These are phyloP conservation scores for Priceomyces carsonii DNA, from an alignment of 805 yeast species.

Conservation along the genomic window DNA sequence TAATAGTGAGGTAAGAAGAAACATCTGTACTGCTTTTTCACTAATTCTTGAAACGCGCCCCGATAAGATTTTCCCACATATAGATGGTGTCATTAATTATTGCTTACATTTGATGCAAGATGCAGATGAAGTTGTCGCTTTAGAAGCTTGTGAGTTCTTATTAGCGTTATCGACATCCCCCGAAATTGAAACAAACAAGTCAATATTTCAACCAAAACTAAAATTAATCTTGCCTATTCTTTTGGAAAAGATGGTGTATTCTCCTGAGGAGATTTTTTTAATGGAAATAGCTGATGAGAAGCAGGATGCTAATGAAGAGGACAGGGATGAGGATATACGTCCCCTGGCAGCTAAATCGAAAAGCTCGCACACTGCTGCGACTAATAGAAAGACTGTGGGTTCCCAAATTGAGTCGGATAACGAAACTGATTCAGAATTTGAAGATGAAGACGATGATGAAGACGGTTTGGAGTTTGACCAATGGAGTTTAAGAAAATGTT, in stretches of 20 bases:
- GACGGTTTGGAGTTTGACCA: conserved; percentile 66
- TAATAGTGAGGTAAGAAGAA: conserved; percentile 61
- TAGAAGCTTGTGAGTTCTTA: conserved; percentile 92
- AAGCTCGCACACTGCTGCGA: conserved; percentile 31
- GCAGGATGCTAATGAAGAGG: conserved; percentile 77
- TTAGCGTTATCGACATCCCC: conserved; percentile 72
- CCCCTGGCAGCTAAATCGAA: conserved; percentile 77
- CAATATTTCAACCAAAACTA: conserved; percentile 56
- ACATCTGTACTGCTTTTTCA: conserved; percentile 76
- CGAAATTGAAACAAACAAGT: conserved; percentile 33
- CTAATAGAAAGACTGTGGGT: conserved; percentile 10
- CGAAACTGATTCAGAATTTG: conserved; percentile 56
- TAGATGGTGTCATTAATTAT: conserved; percentile 83
- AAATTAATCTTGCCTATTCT: conserved; percentile 72
- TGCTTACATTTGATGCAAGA: conserved; percentile 76
- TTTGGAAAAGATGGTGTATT: conserved; percentile 80
- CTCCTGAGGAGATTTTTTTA: conserved; percentile 73
- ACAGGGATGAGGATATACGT: conserved; percentile 81
- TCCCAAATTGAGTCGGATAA: conserved; percentile 23
- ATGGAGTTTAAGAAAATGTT: conserved; percentile 92
- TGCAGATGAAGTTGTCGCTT: conserved; percentile 63
- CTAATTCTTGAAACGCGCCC: conserved; percentile 74
- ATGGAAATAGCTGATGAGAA: conserved; percentile 65
- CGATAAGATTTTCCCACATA: conserved; percentile 75
- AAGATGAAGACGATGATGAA: conserved; percentile 73